Conservation (phyloP, 2,329 filamentous ascomycete genomes). For the Albifimbria verrucaria region DNA sequence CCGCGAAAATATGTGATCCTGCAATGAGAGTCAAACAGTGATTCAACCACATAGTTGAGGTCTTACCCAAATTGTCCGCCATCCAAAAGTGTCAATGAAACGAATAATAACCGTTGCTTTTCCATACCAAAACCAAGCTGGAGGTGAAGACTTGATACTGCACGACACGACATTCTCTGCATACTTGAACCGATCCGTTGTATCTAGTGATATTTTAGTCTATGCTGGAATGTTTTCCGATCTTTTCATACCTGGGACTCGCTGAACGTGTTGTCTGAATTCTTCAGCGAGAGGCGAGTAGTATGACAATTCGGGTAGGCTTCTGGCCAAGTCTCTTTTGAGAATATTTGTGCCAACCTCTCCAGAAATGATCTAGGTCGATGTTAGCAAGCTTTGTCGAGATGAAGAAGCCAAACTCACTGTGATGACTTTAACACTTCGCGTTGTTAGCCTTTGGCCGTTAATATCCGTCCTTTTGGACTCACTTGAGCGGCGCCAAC, state of each 20-base stretch:
- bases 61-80: background rate
- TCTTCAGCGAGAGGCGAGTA: background rate
- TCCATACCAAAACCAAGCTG: constrained; percentile 1
- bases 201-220: background rate
- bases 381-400: background rate
- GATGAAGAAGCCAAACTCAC: background rate
- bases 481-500: constrained; percentile 16
- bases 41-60: too few relatives aligned
- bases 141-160: background rate
- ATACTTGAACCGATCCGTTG: background rate
- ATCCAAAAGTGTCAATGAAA: background rate
- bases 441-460: background rate
- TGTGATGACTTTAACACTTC: background rate
- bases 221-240: too few relatives aligned
- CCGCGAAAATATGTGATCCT: too few relatives aligned
- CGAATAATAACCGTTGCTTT: background rate
- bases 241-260: background rate
- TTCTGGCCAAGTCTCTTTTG: constrained; percentile 6
- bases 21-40: too few relatives aligned
- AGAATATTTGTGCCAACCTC: constrained; percentile 7
- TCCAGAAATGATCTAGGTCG: constrained; percentile 9
- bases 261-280: background rate
- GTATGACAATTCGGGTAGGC: background rate
- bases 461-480: background rate
- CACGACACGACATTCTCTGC: background rate